phyloP scores from a whole-genome alignment of 139 green algal genomes.

The Dunaliella sp. region DNA sequence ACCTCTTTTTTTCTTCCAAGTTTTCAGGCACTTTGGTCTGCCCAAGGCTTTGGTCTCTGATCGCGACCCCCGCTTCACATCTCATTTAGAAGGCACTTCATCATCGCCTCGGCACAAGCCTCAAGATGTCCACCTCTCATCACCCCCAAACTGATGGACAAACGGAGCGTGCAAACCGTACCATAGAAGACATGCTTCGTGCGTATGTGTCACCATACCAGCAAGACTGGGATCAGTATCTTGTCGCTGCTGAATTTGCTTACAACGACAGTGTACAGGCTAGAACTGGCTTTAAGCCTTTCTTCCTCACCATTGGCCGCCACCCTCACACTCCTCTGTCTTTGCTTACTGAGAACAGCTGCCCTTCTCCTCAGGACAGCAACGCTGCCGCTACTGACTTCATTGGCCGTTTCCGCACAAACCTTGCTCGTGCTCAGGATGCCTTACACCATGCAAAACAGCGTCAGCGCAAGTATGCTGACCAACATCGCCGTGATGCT shows the following conservation, averaged over 20 bases:
- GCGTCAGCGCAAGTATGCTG: background rate
- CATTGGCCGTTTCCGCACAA: background rate
- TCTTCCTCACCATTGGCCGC: background rate
- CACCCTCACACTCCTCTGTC: constrained; percentile 1
- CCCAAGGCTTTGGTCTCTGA: constrained; percentile 56
- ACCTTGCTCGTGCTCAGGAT: background rate
- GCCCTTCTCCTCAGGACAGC: background rate
- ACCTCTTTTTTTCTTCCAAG: constrained; percentile 35
- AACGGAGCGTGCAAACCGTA: constrained; percentile 48
- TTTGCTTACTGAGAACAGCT: background rate
- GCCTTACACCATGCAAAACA: background rate
- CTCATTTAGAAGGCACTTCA: constrained; percentile 46
- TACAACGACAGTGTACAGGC: constrained; percentile 10
- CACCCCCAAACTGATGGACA: constrained; percentile 69
- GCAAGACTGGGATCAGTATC: background rate
- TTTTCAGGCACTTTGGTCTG: constrained; percentile 43
- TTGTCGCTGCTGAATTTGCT: constrained; percentile 9
- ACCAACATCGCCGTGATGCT: background rate
- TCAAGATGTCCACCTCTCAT: constrained; percentile 50
- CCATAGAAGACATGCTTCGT: constrained; percentile 9
- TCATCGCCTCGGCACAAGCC: constrained; percentile 31
- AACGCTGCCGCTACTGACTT: background rate
- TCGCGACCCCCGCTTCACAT: constrained; percentile 51
- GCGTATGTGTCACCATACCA: background rate
- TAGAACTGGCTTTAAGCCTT: background rate